Evolutionary conservation across 2,329 filamentous ascomycete genomes (phyloP).

Genomic region (Chaetoscypha palmicola): DNA sequence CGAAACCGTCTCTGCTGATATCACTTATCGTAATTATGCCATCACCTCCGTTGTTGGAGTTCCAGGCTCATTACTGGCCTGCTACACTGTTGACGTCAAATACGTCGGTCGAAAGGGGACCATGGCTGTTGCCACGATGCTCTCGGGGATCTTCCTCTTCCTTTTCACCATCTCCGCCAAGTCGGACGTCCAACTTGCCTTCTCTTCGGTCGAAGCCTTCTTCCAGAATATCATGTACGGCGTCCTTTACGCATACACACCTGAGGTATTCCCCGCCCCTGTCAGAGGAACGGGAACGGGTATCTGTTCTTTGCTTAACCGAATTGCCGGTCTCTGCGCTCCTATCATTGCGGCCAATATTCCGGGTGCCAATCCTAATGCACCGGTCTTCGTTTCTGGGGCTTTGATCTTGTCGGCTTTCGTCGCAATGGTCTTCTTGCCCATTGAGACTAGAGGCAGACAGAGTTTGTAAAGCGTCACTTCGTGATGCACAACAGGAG

Average conservation of each 20-base stretch:
- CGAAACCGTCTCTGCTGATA: constrained; percentile 34
- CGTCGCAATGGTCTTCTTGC: constrained; percentile 51
- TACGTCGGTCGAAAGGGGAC: constrained; percentile 66
- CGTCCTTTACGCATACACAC: constrained; percentile 69
- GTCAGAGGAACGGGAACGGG: constrained; percentile 66
- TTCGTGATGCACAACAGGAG: no score
- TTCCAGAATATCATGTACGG: constrained; percentile 73
- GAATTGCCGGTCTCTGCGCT: constrained; percentile 59
- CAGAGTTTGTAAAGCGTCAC: constrained; percentile 44
- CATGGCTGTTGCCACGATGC: constrained; percentile 58
- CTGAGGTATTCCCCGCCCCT: constrained; percentile 68
- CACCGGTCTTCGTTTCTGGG: constrained; percentile 52
- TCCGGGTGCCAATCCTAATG: constrained; percentile 38
- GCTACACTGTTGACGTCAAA: constrained; percentile 60
- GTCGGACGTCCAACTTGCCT: constrained; percentile 52
- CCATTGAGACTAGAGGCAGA: constrained; percentile 55
- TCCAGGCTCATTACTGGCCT: constrained; percentile 68
- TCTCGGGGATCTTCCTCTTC: constrained; percentile 65
- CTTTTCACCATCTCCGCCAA: constrained; percentile 54
- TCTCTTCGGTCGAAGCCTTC: constrained; percentile 63
- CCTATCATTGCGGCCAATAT: constrained; percentile 57
- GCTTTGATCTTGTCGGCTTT: constrained; percentile 52
- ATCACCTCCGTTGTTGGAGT: constrained; percentile 73
- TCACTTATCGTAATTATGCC: constrained; percentile 72
- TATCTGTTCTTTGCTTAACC: constrained; percentile 64